A percentile compares a stretch with the other conserved stretches of the same genome.
Conservation (phyloP, 345 rosid genomes). For the Carallia pectinifolia region DNA sequence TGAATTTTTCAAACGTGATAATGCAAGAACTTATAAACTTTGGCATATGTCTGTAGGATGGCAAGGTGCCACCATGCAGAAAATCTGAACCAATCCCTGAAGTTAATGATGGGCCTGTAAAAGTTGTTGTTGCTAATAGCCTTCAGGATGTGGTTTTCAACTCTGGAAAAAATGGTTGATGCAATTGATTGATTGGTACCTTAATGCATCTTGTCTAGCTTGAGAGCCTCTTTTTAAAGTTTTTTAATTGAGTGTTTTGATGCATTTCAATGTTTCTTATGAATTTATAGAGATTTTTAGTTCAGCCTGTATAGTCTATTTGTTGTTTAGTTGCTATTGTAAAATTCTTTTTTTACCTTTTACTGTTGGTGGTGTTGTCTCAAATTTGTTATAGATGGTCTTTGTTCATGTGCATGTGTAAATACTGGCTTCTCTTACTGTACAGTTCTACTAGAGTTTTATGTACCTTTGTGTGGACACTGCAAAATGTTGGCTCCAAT, state of each 20-base stretch:
- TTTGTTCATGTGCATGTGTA: background rate
- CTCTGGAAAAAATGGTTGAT: conserved; percentile 82
- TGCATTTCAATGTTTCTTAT: no score
- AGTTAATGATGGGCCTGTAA: conserved; percentile 79
- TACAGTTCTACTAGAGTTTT: conserved; percentile 89
- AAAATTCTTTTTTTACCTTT: no score
- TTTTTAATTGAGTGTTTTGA: no score
- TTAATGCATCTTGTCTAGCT: background rate
- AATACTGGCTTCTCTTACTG: conserved; percentile 3
- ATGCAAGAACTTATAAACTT: background rate
- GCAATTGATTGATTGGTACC: background rate
- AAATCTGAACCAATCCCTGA: conserved; percentile 93
- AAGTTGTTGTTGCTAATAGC: conserved; percentile 89
- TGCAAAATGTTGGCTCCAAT: conserved; percentile 90
- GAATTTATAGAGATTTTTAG: no score
- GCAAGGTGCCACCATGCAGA: conserved; percentile 55
- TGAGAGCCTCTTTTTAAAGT: no score
- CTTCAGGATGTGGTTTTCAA: conserved; percentile 68
- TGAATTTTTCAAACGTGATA: background rate
- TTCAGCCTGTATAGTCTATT: no score
- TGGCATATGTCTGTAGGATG: conserved; percentile 51
- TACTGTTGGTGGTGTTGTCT: no score
- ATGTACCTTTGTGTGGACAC: conserved; percentile 99
- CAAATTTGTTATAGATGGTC: background rate
- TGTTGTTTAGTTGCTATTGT: no score